Evolutionary conservation across 2,329 filamentous ascomycete species (phyloP), one percentile per base, ranked within the genome.

Genomic region (Scedosporium aurantiacum): DNA sequence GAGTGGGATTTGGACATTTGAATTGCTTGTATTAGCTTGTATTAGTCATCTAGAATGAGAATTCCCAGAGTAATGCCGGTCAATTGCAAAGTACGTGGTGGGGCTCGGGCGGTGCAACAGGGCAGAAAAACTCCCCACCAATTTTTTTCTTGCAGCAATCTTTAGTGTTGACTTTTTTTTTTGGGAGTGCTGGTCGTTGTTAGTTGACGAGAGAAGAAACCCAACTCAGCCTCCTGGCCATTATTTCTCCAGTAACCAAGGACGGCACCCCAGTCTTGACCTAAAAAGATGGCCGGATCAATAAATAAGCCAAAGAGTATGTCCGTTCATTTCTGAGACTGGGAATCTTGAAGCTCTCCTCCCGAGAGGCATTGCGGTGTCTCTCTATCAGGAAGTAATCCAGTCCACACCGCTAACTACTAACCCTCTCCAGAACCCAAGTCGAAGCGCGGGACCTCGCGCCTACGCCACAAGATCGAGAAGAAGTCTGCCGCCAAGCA

Each of bases 391-490:
- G 14, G 32, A 37, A 3, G 32, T 47, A 47, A 18, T 23, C 43
- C 5, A 12, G 14, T 28, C 16, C 25, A 21, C n/a, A n/a, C 37
- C 47, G 12, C 28, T 50, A 47, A 58, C 32, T 43, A 58, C 25
- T 41, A 12, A 18, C 50, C 47, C 58, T 10, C 1, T 62, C 3
- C 69, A 96, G 91, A 97, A 77, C 94, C 93, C 71, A 91, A 88
- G 77, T 97, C 93, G 61, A 99, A 99, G 84, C 88, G 94, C 75
- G 85, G 84, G 67, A 86, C 93, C 54, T 89, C 93, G 70, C 91
- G 94, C 63, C 82, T 99, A 70, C 87, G 93, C 66, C 87, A 97
- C 79, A 97, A 96, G 78, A 97, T 99, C 75, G 85, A 96, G 73
- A 99, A 99, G 77, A 87, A 89, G 23, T 90, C 92, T 60, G 84